Conservation (phyloP, 73 alveolate genomes). For the Paramecium bursaria region DNA sequence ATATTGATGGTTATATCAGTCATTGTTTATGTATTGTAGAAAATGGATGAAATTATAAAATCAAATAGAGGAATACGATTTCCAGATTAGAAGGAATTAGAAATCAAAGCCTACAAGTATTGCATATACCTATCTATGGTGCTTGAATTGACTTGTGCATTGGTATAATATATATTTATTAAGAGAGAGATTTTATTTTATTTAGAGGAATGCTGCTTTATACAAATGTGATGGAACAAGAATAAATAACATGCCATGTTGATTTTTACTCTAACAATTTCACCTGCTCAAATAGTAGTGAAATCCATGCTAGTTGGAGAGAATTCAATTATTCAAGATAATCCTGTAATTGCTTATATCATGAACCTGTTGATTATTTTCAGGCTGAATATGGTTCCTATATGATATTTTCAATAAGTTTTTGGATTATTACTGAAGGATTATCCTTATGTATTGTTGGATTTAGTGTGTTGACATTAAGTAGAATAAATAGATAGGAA, state of each 20-base stretch:
- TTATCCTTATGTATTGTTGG: conserved; percentile 19
- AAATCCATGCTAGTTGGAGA: neutral
- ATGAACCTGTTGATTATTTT: neutral
- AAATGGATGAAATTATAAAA: conserved; percentile 38
- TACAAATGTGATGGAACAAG: conserved; percentile 25
- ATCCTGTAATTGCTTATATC: conserved; percentile 16
- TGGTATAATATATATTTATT: neutral
- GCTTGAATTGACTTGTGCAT: conserved; percentile 27
- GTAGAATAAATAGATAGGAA: conserved; percentile 56
- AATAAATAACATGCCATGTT: neutral
- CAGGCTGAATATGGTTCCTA: neutral
- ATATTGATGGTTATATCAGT: conserved; percentile 49
- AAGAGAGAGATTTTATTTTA: conserved; percentile 43
- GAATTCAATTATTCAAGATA: neutral
- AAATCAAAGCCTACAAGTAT: neutral
- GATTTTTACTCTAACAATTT: conserved; percentile 11
- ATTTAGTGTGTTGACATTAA: conserved; percentile 1
- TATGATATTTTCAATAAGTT: neutral
- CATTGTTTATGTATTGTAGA: neutral
- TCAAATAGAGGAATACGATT: neutral
- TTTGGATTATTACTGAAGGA: conserved; percentile 28
- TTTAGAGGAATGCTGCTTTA: conserved; percentile 22
- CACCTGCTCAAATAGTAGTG: neutral
- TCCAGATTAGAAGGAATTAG: conserved; percentile 4
- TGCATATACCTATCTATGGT: neutral